phyloP scores from a whole-genome alignment of 2,329 filamentous ascomycete genomes.

The Hypoxylon sp. region DNA sequence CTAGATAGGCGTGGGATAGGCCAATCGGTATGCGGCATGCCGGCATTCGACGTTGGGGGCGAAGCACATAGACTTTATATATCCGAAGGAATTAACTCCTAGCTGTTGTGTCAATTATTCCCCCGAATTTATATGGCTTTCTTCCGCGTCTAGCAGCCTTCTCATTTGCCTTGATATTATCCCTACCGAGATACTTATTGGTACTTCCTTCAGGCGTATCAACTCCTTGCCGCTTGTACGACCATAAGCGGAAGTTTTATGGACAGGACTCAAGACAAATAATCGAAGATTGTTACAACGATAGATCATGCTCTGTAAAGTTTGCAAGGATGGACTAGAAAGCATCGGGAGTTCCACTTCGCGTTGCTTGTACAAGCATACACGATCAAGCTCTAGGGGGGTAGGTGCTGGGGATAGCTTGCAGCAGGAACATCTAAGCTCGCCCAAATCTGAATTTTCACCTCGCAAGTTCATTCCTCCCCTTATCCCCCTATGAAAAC shows the following conservation, averaged over 20 bases:
- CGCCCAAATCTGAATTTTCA: background rate
- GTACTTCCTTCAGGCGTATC: background rate
- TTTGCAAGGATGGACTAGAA: constrained; percentile 17
- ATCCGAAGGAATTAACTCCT: background rate
- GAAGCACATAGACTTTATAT: background rate
- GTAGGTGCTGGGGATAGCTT: background rate
- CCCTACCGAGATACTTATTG: background rate
- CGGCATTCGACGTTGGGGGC: background rate
- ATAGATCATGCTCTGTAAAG: constrained; percentile 17
- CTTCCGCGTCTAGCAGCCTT: background rate
- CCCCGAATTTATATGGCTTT: background rate
- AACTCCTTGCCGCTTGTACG: background rate
- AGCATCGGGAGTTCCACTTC: constrained; percentile 9
- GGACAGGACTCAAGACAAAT: background rate
- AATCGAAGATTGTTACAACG: background rate
- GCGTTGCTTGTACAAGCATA: background rate
- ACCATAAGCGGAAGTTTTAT: background rate
- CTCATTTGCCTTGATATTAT: background rate
- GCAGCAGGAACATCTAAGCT: background rate
- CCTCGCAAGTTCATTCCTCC: background rate
- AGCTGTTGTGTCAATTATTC: background rate
- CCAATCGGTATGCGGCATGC: background rate
- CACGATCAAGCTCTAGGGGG: background rate
- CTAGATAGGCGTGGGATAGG: too few relatives aligned
- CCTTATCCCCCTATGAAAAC: too few relatives aligned